Evolutionary conservation across 805 yeast genomes (phyloP), one percentile per base, ranked within the genome.

Genomic region (Sugiyamaella mastotermitis): DNA sequence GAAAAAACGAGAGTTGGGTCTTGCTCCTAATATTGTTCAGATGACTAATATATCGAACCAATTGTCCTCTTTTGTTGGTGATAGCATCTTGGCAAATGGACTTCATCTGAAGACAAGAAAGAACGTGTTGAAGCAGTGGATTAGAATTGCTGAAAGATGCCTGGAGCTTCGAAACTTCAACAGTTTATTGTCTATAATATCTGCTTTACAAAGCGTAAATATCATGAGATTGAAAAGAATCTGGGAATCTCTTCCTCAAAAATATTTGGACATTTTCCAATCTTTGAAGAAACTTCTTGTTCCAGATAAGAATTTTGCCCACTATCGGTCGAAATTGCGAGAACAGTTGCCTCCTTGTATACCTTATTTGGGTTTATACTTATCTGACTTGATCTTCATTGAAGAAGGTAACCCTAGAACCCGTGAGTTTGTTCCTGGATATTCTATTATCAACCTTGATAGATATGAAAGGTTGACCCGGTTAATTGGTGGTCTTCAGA

Each of bases 71-170:
- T 57, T 58, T 46, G 62, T 62, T 5, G 60, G 62, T 9, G 62
- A 58, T 33, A 51, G 62, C 3, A 51, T 62, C 33, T 39, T 61
- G 23, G 45, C 49, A 4, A 50, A 46, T 15, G 56, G 52, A 14
- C 33, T 57, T 34, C 41, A 43, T 16, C 37, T 46, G 28, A 58
- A 59, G 41, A 48, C 47, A 22, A 53, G 66, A 21, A 48, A 51
- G 21, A 56, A 55, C 33, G 43, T 62, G 24, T 48, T 62, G 31
- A 56, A 57, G 46, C 56, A 49, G 27, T 62, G 66, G 66, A 58
- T 62, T 43, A 56, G 54, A 31, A 45, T 59, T 13, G 66, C 66
- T 8, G 51, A 56, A 20, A 54, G 51, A 29, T 45, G 61, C 43
- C 42, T 46, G 32, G 53, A 49, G 18, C 40, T 55, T 14, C 53